Evolutionary conservation across 306 rosid species (phyloP).

Genomic region (Lathyrus tuberosus): DNA sequence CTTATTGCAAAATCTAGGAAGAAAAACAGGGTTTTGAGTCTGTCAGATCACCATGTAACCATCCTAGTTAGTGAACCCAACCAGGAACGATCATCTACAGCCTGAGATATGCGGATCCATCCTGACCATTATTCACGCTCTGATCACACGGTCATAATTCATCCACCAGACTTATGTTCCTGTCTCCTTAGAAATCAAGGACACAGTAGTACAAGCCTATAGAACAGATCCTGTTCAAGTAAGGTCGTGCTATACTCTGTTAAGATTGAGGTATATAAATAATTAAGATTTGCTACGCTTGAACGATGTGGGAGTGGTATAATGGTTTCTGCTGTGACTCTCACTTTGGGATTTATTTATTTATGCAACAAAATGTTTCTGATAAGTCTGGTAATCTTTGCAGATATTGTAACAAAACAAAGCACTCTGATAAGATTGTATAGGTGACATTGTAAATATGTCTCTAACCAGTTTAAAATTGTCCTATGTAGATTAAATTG

Average conservation of each 20-base stretch:
- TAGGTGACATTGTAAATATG: no score
- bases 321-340: background rate
- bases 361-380: background rate
- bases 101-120: rapidly evolving
- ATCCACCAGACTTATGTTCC: constrained; percentile 30
- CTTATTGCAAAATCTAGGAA: background rate
- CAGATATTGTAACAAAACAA: background rate
- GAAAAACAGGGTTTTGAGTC: background rate
- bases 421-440: background rate
- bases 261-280: background rate
- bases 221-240: constrained; percentile 30
- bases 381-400: background rate
- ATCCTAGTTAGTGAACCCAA: background rate
- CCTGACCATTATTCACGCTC: constrained; percentile 23
- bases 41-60: background rate
- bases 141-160: constrained; percentile 6
- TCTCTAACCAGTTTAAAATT: no score
- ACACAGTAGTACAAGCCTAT: constrained; percentile 24
- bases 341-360: background rate
- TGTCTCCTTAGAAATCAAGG: constrained; percentile 30
- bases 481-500: no score
- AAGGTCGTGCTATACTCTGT: background rate
- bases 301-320: background rate
- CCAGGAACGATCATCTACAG: background rate
- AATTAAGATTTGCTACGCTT: rapidly evolving